Conservation (phyloP, 2,329 filamentous ascomycete species). For the Cercospora berteroae region DNA sequence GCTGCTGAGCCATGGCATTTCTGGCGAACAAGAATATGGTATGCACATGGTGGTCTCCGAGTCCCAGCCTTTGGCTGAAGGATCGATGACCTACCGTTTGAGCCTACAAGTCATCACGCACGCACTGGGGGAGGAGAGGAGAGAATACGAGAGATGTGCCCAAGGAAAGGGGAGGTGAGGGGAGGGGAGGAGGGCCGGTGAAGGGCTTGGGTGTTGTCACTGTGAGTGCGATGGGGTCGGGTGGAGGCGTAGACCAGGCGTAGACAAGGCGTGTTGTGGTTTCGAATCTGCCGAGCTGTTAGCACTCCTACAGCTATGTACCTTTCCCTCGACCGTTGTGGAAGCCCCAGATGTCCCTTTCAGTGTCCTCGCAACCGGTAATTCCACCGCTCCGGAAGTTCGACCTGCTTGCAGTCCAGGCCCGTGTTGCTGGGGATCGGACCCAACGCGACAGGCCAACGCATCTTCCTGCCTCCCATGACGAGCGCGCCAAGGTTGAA, state of each 20-base stretch:
- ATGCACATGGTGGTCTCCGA: neutral
- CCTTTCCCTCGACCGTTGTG: neutral
- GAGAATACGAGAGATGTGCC: neutral
- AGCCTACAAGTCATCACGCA: neutral
- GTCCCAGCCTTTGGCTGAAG: neutral
- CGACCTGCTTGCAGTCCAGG: neutral
- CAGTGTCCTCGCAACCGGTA: neutral
- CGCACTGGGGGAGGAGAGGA: neutral
- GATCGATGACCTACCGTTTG: constrained; percentile 1
- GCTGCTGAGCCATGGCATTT: neutral
- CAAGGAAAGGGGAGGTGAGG: neutral
- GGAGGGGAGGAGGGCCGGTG: neutral
- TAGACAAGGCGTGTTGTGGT: neutral
- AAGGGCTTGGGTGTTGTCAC: neutral
- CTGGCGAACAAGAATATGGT: neutral
- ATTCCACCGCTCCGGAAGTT: neutral
- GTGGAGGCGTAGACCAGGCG: neutral
- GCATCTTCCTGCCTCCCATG: neutral
- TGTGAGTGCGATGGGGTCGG: neutral
- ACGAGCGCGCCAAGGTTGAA: neutral
- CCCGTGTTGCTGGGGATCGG: constrained; percentile 2
- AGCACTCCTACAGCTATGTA: neutral
- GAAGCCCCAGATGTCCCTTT: neutral
- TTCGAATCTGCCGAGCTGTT: neutral
- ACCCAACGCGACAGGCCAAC: neutral